Evolutionary conservation across 192 early-diverging fungal genomes (phyloP).

Genomic region (Rhizophagus sp.): DNA sequence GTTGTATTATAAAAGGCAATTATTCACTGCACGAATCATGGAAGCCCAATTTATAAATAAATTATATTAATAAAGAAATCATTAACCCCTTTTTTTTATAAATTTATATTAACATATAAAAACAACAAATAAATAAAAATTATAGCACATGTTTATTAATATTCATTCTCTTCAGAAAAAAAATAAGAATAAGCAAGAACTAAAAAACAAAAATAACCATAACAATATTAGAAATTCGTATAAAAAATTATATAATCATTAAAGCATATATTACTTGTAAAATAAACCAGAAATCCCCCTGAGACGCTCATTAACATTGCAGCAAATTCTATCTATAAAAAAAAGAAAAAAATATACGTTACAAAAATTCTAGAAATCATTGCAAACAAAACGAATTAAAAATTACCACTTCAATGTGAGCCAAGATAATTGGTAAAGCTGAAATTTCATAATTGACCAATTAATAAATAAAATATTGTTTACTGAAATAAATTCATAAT

Average conservation of each 20-base stretch:
- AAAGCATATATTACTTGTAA: background rate
- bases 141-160: background rate
- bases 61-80: too few species aligned
- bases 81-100: too few species aligned
- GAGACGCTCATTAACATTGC: background rate
- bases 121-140: too few species aligned
- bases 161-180: background rate
- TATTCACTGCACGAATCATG: too few species aligned
- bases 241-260: background rate
- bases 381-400: background rate
- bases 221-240: background rate
- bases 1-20: too few species aligned
- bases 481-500: background rate
- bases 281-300: background rate
- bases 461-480: background rate
- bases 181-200: slow-evolving; percentile 1
- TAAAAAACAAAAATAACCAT: background rate
- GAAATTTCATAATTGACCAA: background rate
- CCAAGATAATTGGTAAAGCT: background rate
- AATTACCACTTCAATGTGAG: background rate
- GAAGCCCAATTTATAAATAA: too few species aligned
- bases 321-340: background rate
- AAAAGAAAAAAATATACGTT: background rate
- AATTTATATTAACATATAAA: too few species aligned
- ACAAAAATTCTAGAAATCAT: background rate